These are phyloP conservation scores for Backusella sp. DNA, from an alignment of 192 early-diverging fungal species.

Conservation along the genomic window DNA sequence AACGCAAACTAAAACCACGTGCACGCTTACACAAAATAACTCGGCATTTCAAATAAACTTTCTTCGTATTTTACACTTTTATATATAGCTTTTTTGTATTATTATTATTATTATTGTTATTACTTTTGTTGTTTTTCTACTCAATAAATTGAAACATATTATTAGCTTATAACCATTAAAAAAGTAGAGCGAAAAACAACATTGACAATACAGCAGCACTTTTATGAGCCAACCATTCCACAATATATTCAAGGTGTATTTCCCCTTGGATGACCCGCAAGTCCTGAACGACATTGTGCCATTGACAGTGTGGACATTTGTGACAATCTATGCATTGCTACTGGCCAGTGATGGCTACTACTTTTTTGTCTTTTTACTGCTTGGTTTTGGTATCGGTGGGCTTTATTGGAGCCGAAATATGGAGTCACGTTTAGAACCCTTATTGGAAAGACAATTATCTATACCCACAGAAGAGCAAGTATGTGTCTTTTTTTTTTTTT, in stretches of 20 bases:
- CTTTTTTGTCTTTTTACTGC: constrained; percentile 1
- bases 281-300: background rate
- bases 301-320: background rate
- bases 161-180: background rate
- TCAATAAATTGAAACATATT: background rate
- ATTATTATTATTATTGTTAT: background rate
- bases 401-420: background rate
- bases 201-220: background rate
- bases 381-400: constrained; percentile 10
- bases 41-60: background rate
- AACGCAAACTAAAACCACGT: background rate
- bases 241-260: background rate
- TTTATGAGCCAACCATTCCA: background rate
- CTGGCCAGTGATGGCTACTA: constrained; percentile 14
- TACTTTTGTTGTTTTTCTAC: background rate
- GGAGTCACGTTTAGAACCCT: background rate
- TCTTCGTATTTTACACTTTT: background rate
- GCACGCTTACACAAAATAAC: background rate
- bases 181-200: background rate
- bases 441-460: background rate
- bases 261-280: background rate
- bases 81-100: background rate
- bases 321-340: constrained; percentile 4
- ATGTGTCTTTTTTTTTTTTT: too few species aligned
- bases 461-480: background rate